Evolutionary conservation across 805 yeast species (phyloP).

Genomic region (Dipodascus albidus): DNA sequence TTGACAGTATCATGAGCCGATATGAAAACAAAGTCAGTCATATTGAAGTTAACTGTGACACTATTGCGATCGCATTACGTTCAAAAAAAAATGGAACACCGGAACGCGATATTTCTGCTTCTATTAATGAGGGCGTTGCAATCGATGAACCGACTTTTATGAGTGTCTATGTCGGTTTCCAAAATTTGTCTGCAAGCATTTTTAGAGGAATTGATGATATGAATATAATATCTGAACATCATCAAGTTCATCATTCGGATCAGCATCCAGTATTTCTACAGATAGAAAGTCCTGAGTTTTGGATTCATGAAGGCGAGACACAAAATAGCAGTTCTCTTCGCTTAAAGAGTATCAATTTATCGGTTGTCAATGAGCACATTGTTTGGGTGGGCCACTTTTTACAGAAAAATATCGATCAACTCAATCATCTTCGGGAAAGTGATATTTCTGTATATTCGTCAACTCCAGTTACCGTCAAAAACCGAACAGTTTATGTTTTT

Average conservation of each 20-base stretch:
- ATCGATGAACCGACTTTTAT: constrained; percentile 7
- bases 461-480: constrained; percentile 4
- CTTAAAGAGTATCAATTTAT: constrained; percentile 23
- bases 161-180: constrained; percentile 12
- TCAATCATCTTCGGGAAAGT: neutral
- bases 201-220: constrained; percentile 8
- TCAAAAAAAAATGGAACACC: constrained; percentile 4
- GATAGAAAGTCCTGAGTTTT: constrained; percentile 23
- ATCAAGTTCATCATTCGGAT: constrained; percentile 6
- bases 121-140: constrained; percentile 2
- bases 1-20: constrained; percentile 5
- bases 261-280: constrained; percentile 19
- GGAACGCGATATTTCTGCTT: neutral
- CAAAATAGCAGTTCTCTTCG: constrained; percentile 16
- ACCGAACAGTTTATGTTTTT: constrained; percentile 27
- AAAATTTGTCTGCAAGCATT: constrained; percentile 15
- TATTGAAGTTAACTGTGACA: constrained; percentile 11
- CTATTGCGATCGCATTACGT: constrained; percentile 12
- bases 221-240: neutral
- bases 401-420: neutral
- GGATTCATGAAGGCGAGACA: constrained; percentile 21
- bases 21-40: constrained; percentile 7
- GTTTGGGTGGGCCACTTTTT: constrained; percentile 21
- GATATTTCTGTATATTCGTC: neutral
- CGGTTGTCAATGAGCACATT: constrained; percentile 25